Percentiles rank a stretch among this genome's conserved stretches.
These are phyloP conservation scores for Hypoxylon perforatum DNA, from an alignment of 495 filamentous ascomycete species.

Conservation along the genomic window DNA sequence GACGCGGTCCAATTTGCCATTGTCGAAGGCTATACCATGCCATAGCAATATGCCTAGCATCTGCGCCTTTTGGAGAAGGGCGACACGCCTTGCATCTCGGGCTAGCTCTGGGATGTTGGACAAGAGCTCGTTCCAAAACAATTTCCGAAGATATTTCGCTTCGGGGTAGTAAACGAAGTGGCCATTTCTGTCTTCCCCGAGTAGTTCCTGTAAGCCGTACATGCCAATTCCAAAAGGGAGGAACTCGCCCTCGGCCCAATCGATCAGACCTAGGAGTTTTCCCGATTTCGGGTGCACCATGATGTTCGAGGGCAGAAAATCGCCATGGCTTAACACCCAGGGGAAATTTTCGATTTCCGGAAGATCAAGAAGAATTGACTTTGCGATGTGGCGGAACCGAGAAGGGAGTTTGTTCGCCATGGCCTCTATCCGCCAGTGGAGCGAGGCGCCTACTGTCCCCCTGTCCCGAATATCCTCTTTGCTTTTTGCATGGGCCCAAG, in stretches of 20 bases:
- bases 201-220: conserved; percentile 66
- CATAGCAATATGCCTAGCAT: conserved; percentile 66
- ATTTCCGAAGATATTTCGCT: conserved; percentile 50
- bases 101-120: conserved; percentile 49
- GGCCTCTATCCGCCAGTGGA: conserved; percentile 50
- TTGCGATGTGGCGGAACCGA: conserved; percentile 48
- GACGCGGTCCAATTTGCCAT: conserved; percentile 63
- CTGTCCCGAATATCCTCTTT: conserved; percentile 32
- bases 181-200: conserved; percentile 53
- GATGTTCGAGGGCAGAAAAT: conserved; percentile 65
- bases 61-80: conserved; percentile 55
- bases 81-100: conserved; percentile 23
- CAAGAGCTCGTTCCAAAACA: conserved; percentile 61
- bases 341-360: conserved; percentile 55
- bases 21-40: conserved; percentile 70
- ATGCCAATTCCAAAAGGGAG: conserved; percentile 66
- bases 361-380: conserved; percentile 45
- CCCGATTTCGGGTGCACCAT: conserved; percentile 52
- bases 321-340: conserved; percentile 67
- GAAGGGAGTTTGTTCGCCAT: conserved; percentile 52
- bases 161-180: conserved; percentile 56
- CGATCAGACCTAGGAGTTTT: conserved; percentile 62
- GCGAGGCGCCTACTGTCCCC: conserved; percentile 49
- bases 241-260: conserved; percentile 70
- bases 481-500: conserved; percentile 44